Conservation (phyloP, 2,329 filamentous ascomycete genomes). For the Knufia fluminis region DNA sequence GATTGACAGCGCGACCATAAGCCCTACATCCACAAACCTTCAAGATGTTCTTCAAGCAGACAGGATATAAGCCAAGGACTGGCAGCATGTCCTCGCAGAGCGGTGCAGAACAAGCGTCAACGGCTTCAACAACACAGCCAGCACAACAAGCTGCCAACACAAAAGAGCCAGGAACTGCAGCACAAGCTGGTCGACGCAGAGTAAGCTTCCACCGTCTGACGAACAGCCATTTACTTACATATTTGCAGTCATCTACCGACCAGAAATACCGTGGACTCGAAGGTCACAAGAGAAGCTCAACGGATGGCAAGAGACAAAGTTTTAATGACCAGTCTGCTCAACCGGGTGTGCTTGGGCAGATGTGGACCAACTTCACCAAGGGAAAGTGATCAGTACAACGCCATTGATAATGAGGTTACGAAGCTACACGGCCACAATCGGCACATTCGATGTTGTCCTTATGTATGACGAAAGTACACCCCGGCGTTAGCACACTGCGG, state of each 20-base stretch:
- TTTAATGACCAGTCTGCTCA: slow-evolving; percentile 19
- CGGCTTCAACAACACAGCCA: slow-evolving; percentile 12
- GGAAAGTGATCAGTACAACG: slow-evolving; percentile 19
- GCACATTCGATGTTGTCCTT: too few relatives aligned
- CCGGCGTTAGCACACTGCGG: too few relatives aligned
- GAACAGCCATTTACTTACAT: neutral
- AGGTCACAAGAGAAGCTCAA: slow-evolving; percentile 16
- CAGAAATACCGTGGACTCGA: slow-evolving; percentile 19
- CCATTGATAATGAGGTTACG: too few relatives aligned
- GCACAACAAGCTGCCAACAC: slow-evolving; percentile 5
- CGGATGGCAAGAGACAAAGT: slow-evolving; percentile 15
- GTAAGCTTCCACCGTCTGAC: slow-evolving; percentile 9
- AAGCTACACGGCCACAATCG: too few relatives aligned
- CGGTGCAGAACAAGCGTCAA: neutral
- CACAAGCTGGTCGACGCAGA: slow-evolving; percentile 17
- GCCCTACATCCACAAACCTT: neutral
- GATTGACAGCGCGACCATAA: neutral
- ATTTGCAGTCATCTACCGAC: slow-evolving; percentile 12
- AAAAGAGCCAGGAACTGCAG: slow-evolving; percentile 9
- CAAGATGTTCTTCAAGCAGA: slow-evolving; percentile 24
- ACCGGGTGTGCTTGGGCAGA: slow-evolving; percentile 17
- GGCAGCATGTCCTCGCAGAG: slow-evolving; percentile 17
- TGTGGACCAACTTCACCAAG: slow-evolving; percentile 24
- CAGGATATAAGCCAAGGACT: slow-evolving; percentile 21
- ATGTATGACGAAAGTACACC: too few relatives aligned